A percentile compares a stretch with the other conserved stretches of the same genome.
Evolutionary conservation across 148 eudicot species (phyloP).

Genomic region (Pouteria glomerata): DNA sequence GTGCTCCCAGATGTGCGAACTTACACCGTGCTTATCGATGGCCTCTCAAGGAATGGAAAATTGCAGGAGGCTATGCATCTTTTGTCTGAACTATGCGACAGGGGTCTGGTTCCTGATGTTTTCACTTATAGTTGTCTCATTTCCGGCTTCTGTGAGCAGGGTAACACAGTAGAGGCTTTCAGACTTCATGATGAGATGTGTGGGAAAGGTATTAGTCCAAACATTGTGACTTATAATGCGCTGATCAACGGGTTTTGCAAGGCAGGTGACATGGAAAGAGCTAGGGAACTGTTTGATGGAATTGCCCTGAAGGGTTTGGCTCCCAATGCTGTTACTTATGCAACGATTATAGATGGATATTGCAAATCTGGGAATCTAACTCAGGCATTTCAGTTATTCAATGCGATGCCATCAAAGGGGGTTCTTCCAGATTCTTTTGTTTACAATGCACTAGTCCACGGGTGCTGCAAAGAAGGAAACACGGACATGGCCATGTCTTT

Average conservation of each 20-base stretch:
- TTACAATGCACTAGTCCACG: constrained; percentile 59
- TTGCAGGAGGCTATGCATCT: constrained; percentile 50
- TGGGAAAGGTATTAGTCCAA: constrained; percentile 55
- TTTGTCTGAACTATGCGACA: constrained; percentile 39
- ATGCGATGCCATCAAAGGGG: constrained; percentile 59
- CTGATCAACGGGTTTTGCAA: constrained; percentile 78
- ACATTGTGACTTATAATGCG: constrained; percentile 69
- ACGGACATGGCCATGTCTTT: constrained; percentile 55
- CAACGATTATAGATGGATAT: constrained; percentile 71
- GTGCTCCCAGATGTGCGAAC: constrained; percentile 51
- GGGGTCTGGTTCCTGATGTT: constrained; percentile 68
- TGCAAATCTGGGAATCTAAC: constrained; percentile 54
- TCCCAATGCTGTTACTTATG: constrained; percentile 63
- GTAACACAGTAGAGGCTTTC: constrained; percentile 58
- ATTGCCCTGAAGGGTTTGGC: constrained; percentile 40
- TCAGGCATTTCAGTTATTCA: constrained; percentile 55
- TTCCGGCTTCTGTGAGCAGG: constrained; percentile 63
- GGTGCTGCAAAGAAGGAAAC: constrained; percentile 60
- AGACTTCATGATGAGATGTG: constrained; percentile 52
- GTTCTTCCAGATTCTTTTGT: constrained; percentile 58
- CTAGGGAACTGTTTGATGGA: constrained; percentile 50
- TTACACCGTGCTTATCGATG: constrained; percentile 57
- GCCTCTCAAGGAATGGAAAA: constrained; percentile 63
- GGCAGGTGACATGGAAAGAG: constrained; percentile 48
- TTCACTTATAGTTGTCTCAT: constrained; percentile 67